phyloP scores from a whole-genome alignment of 1,284 basidiomycete genomes.

The Sporisorium iseilematis-ciliati region DNA sequence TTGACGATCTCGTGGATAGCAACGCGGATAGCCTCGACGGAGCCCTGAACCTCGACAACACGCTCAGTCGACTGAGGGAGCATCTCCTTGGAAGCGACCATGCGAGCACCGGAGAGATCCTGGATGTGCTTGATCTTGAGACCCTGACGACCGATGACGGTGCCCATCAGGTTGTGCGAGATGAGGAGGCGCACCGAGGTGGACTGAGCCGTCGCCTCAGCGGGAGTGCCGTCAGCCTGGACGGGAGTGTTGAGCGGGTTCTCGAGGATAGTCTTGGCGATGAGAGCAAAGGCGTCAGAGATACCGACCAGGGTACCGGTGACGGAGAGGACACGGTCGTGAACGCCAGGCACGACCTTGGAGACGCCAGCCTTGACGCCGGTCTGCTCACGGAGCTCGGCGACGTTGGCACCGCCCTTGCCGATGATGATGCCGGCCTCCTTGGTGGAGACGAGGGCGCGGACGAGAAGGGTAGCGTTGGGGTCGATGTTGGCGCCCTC shows the following conservation, averaged over 20 bases:
- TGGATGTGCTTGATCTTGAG: conserved; percentile 71
- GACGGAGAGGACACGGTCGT: conserved; percentile 95
- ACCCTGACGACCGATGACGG: conserved; percentile 70
- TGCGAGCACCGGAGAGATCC: conserved; percentile 68
- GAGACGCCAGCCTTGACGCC: conserved; percentile 98
- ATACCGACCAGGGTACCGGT: conserved; percentile 90
- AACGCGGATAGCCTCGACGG: conserved; percentile 87
- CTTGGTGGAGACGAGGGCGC: conserved; percentile 66
- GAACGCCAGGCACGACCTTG: conserved; percentile 96
- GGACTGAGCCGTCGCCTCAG: conserved; percentile 77
- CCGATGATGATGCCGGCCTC: conserved; percentile 73
- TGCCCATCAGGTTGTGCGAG: conserved; percentile 70
- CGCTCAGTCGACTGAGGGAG: conserved; percentile 73
- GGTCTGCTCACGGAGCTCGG: conserved; percentile 91
- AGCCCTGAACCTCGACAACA: conserved; percentile 94
- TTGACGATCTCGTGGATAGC: conserved; percentile 95
- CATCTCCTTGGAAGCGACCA: conserved; percentile 70
- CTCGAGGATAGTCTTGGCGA: conserved; percentile 87
- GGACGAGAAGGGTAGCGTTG: conserved; percentile 56
- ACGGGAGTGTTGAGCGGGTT: conserved; percentile 54
- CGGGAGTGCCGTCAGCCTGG: conserved; percentile 74
- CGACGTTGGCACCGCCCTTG: conserved; percentile 95
- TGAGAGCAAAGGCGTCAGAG: conserved; percentile 95
- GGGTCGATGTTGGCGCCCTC: conserved; percentile 45
- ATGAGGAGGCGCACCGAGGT: conserved; percentile 83